phyloP scores from a whole-genome alignment of 495 filamentous ascomycete species.

The Daldinia grandis region DNA sequence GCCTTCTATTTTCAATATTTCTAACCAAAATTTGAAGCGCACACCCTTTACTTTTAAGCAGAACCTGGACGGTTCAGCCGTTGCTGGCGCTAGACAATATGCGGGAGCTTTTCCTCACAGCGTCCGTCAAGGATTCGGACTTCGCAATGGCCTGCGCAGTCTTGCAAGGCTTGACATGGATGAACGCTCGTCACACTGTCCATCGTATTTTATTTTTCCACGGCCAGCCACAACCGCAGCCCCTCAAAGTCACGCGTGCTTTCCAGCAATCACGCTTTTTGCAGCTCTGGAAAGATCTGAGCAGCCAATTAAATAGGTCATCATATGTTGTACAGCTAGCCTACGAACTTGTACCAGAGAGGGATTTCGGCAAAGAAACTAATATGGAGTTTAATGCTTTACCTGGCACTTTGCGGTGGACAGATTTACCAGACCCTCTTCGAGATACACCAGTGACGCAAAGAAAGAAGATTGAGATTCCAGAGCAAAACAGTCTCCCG shows the following conservation, averaged over 20 bases:
- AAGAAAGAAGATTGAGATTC: slow-evolving; percentile 52
- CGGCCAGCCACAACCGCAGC: slow-evolving; percentile 47
- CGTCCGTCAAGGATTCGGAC: slow-evolving; percentile 46
- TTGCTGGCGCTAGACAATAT: slow-evolving; percentile 17
- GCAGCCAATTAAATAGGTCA: slow-evolving; percentile 49
- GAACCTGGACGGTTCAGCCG: background rate
- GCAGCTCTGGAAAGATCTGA: slow-evolving; percentile 52
- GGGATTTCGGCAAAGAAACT: slow-evolving; percentile 42
- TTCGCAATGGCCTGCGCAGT: slow-evolving; percentile 49
- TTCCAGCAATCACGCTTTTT: slow-evolving; percentile 35
- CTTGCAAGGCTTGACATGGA: slow-evolving; percentile 53
- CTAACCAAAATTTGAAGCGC: background rate
- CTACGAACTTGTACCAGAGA: slow-evolving; percentile 49
- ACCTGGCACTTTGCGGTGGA: slow-evolving; percentile 51
- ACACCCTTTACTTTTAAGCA: background rate
- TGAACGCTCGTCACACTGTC: slow-evolving; percentile 46
- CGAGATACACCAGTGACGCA: slow-evolving; percentile 48
- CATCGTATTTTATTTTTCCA: slow-evolving; percentile 50
- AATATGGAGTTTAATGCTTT: slow-evolving; percentile 38
- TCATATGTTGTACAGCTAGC: slow-evolving; percentile 53
- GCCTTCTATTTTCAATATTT: background rate
- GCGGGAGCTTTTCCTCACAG: slow-evolving; percentile 56
- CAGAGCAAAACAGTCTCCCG: slow-evolving; percentile 40
- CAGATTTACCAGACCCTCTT: slow-evolving; percentile 54
- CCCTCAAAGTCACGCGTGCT: slow-evolving; percentile 43